These are phyloP conservation scores for Fistulinella prunicolor DNA, from an alignment of 768 basidiomycete species.

Conservation along the genomic window DNA sequence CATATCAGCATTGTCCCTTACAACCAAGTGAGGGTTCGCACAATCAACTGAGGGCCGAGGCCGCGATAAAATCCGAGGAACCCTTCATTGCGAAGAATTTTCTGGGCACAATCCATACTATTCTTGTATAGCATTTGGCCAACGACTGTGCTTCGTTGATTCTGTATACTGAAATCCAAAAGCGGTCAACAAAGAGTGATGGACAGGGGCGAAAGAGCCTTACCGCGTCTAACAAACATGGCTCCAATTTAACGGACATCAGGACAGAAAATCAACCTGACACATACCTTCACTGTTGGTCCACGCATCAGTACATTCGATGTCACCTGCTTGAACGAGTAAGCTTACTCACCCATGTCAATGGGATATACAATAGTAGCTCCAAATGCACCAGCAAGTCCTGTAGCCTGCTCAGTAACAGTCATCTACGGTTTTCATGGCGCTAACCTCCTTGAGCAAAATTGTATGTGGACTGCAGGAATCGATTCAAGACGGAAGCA, in stretches of 20 bases:
- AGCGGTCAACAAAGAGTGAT: neutral
- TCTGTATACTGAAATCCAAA: constrained; percentile 73
- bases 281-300: constrained; percentile 65
- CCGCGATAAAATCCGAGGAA: constrained; percentile 95
- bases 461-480: constrained; percentile 76
- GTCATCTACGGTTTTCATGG: neutral
- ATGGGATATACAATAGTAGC: constrained; percentile 99
- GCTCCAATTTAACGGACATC: constrained; percentile 7
- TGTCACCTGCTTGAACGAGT: neutral
- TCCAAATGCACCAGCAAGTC: constrained; percentile 90
- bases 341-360: constrained; percentile 67
- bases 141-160: constrained; percentile 94
- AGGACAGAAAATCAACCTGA: neutral
- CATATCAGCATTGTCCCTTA: constrained; percentile 7
- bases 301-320: constrained; percentile 9
- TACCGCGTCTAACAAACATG: constrained; percentile 54
- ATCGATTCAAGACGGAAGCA: constrained; percentile 48
- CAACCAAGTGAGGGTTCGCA: constrained; percentile 31
- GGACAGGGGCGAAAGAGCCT: constrained; percentile 3
- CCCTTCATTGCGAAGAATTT: constrained; percentile 94
- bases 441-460: constrained; percentile 79
- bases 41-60: constrained; percentile 90
- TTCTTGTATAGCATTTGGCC: constrained; percentile 97
- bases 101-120: constrained; percentile 89
- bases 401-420: constrained; percentile 36